Conservation (phyloP, 1,284 basidiomycete species). For the Moniliophthora roreri region DNA sequence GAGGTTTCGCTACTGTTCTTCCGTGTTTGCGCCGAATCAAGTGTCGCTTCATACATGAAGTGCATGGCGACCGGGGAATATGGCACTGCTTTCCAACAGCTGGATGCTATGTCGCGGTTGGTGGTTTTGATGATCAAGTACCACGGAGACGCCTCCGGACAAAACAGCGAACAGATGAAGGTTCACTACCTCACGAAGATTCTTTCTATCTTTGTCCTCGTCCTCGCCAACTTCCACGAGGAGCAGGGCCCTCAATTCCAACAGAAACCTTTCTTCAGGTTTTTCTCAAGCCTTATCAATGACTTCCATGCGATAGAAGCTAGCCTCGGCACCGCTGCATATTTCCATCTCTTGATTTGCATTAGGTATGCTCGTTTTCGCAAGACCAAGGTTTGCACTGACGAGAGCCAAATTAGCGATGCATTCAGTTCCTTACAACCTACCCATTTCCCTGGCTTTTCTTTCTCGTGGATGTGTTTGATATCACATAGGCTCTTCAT, state of each 20-base stretch:
- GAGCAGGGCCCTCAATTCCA: conserved; percentile 91
- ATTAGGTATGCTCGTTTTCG: conserved; percentile 62
- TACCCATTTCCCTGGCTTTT: conserved; percentile 95
- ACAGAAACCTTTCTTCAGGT: conserved; percentile 98
- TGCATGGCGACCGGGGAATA: conserved; percentile 79
- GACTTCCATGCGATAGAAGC: conserved; percentile 87
- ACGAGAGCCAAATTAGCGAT: conserved; percentile 57
- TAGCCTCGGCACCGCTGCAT: conserved; percentile 83
- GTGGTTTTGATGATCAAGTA: conserved; percentile 99
- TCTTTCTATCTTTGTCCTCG: conserved; percentile 94
- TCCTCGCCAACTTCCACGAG: conserved; percentile 93
- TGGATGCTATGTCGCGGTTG: conserved; percentile 94
- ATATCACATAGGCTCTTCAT: conserved; percentile 97
- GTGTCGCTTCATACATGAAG: conserved; percentile 91
- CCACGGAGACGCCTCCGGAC: conserved; percentile 89
- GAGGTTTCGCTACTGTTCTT: conserved; percentile 98
- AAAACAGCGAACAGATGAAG: conserved; percentile 93
- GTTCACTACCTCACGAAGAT: conserved; percentile 98
- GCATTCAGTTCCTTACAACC: conserved; percentile 97
- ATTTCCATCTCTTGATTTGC: conserved; percentile 87
- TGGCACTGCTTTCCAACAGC: conserved; percentile 82
- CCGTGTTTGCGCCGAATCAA: conserved; percentile 95
- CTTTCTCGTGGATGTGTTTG: conserved; percentile 97
- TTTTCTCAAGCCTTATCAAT: conserved; percentile 96
- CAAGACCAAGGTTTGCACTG: background rate